Percentiles rank a stretch among this genome's conserved stretches.
Conservation (phyloP, 805 yeast genomes). For the Sugiyamaella mastotermitis region DNA sequence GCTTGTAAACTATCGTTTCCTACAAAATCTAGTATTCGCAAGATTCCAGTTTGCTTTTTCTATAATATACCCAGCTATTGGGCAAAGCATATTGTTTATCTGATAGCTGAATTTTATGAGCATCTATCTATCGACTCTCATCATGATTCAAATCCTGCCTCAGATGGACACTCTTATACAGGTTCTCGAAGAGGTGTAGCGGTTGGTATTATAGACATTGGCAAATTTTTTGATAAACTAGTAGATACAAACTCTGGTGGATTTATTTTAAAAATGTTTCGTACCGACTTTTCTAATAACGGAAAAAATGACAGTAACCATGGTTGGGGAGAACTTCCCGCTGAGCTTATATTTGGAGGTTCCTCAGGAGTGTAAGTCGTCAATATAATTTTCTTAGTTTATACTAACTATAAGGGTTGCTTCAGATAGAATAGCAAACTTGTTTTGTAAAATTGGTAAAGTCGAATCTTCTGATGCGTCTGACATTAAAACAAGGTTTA, state of each 20-base stretch:
- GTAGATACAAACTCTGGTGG: too few relatives aligned
- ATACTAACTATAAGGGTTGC: too few relatives aligned
- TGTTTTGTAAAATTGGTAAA: too few relatives aligned
- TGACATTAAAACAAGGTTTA: too few relatives aligned
- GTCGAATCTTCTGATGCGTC: too few relatives aligned
- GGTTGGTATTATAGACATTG: conserved; percentile 81
- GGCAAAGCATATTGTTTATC: conserved; percentile 57
- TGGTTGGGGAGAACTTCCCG: conserved; percentile 88
- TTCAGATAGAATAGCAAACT: too few relatives aligned
- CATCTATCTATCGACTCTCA: conserved; percentile 41
- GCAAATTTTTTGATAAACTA: conserved; percentile 31
- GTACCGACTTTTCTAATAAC: conserved; percentile 58
- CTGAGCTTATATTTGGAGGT: conserved; percentile 68
- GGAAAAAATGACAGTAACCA: conserved; percentile 41
- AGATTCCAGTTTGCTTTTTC: conserved; percentile 73
- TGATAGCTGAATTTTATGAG: conserved; percentile 74
- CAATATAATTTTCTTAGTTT: background rate
- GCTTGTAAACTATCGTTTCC: conserved; percentile 66
- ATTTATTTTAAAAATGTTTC: too few relatives aligned
- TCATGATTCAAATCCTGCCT: conserved; percentile 25
- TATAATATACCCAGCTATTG: conserved; percentile 61
- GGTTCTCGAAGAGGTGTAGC: conserved; percentile 54
- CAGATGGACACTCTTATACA: conserved; percentile 1
- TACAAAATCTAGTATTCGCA: conserved; percentile 56
- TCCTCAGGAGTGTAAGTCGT: conserved; percentile 5